These are phyloP conservation scores for Pyronema omphalodes DNA, from an alignment of 495 filamentous ascomycete species.

Conservation along the genomic window DNA sequence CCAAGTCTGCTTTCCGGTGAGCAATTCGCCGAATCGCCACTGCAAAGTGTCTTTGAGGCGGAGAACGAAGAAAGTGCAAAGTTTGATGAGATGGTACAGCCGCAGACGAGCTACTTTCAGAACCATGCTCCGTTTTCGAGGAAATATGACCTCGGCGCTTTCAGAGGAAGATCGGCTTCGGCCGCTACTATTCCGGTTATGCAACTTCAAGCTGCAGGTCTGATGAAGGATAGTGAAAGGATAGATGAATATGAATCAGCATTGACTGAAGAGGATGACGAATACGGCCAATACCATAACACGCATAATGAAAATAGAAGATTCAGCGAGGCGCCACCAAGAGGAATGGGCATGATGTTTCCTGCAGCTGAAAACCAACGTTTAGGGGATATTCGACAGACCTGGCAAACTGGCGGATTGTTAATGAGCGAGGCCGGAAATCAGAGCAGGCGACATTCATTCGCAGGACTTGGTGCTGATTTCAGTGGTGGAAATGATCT, in stretches of 20 bases:
- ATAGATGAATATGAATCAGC: slow-evolving; percentile 16
- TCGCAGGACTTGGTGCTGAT: slow-evolving; percentile 35
- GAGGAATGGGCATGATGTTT: slow-evolving; percentile 22
- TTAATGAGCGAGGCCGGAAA: slow-evolving; percentile 34
- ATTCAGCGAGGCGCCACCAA: slow-evolving; percentile 21
- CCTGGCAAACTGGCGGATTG: slow-evolving; percentile 67
- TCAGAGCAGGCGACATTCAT: slow-evolving; percentile 90
- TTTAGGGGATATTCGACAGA: slow-evolving; percentile 56
- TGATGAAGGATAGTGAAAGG: slow-evolving; percentile 17
- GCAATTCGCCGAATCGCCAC: slow-evolving; percentile 21
- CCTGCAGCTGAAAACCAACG: slow-evolving; percentile 45
- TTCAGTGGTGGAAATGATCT: slow-evolving; percentile 9
- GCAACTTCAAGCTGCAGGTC: slow-evolving; percentile 10
- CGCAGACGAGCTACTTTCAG: slow-evolving; percentile 17
- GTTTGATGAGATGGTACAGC: slow-evolving; percentile 29
- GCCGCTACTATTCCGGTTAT: slow-evolving; percentile 27
- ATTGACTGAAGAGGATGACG: slow-evolving; percentile 24
- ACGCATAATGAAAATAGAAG: slow-evolving; percentile 11
- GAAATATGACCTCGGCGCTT: slow-evolving; percentile 34
- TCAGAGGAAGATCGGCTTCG: slow-evolving; percentile 44
- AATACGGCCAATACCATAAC: slow-evolving; percentile 16
- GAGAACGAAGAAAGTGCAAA: slow-evolving; percentile 53
- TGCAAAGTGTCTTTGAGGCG: slow-evolving; percentile 22
- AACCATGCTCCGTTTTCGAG: slow-evolving; percentile 13
- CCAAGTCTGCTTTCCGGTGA: slow-evolving; percentile 49